Evolutionary conservation across 2,329 filamentous ascomycete species (phyloP), one percentile per base, ranked within the genome.

Genomic region (Didymella arachidicola): DNA sequence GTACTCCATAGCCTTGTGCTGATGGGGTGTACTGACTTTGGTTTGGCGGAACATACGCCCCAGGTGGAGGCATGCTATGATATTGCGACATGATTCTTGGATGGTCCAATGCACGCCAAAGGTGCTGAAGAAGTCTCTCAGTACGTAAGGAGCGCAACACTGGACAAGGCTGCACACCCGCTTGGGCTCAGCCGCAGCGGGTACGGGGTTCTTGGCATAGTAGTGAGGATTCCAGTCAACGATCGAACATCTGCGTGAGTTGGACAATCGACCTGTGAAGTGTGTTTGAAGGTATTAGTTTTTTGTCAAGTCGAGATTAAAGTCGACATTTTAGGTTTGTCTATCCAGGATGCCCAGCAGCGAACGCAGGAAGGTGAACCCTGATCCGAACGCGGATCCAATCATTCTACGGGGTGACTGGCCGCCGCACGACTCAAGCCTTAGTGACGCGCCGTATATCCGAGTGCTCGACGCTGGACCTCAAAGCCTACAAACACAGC

Each of bases 1-100:
- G 69, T 25, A 53, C 57, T 53, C 60, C 64, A 52, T 61, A 62
- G 47, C 59, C 63, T 38, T 62, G 64, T n/a, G 58, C 27, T 22
- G 61, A 57, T 19, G 60, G 62, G 26, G 63, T 47, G 11, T 53
- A 48, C 29, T 63, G 67, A 39, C 39, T 63, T 22, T 63, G 67
- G 49, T 48, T 65, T 3, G 72, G 69, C 7, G 72, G 68, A 14
- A 65, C 60, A 55, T 75, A 75, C 1, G 65, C 46, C 47, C 71
- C 71, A 19, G 70, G 66, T 2, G 71, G 66, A 36, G 71, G 69
- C 46, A 68, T 67, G 7, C 59, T 66, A n/a, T 69, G 67, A 49
- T 69, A 74, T 47, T 77, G 72, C 38, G 72, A 73, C 74, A 77
- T 77, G 29, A 22, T 56, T 22, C 42, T 36, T 32, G 14, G 30